A percentile compares a stretch with the other conserved stretches of the same genome.
These are phyloP conservation scores for Kregervanrija fluxuum DNA, from an alignment of 805 yeast genomes.

Conservation along the genomic window DNA sequence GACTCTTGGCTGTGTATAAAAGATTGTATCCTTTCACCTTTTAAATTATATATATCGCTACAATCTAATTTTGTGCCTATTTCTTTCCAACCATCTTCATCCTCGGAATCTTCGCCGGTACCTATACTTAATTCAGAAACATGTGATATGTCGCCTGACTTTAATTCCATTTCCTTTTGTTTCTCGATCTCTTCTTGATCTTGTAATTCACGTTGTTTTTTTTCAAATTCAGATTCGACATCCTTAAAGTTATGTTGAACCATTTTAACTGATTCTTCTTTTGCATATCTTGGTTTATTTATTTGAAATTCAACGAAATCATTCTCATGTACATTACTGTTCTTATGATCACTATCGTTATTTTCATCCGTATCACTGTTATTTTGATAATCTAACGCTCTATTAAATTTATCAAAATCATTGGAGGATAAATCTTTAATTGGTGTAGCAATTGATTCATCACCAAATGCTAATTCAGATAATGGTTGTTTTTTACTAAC, in stretches of 20 bases:
- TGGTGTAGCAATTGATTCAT: too few relatives aligned
- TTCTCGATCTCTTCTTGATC: not conserved
- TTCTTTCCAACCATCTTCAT: constrained; percentile 68
- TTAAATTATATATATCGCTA: constrained; percentile 67
- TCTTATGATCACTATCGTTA: not conserved
- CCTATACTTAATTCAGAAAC: not conserved
- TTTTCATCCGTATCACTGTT: not conserved
- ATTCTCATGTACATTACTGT: constrained; percentile 6
- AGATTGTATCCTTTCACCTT: constrained; percentile 54
- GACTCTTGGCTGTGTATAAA: constrained; percentile 25
- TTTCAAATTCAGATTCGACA: constrained; percentile 4
- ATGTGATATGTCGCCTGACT: too few relatives aligned
- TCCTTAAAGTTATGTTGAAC: constrained; percentile 13
- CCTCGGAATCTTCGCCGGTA: constrained; percentile 19
- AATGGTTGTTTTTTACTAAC: too few relatives aligned
- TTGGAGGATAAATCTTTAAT: too few relatives aligned
- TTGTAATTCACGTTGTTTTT: not conserved
- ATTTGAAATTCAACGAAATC: constrained; percentile 25
- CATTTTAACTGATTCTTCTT: constrained; percentile 15
- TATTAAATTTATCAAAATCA: too few relatives aligned
- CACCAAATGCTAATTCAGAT: too few relatives aligned
- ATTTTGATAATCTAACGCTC: not conserved
- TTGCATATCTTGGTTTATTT: constrained; percentile 8
- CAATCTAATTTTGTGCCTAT: constrained; percentile 77
- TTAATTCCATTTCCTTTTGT: not conserved